Conservation (phyloP, 192 early-diverging fungal species). For the Backusella liffmaniae region DNA sequence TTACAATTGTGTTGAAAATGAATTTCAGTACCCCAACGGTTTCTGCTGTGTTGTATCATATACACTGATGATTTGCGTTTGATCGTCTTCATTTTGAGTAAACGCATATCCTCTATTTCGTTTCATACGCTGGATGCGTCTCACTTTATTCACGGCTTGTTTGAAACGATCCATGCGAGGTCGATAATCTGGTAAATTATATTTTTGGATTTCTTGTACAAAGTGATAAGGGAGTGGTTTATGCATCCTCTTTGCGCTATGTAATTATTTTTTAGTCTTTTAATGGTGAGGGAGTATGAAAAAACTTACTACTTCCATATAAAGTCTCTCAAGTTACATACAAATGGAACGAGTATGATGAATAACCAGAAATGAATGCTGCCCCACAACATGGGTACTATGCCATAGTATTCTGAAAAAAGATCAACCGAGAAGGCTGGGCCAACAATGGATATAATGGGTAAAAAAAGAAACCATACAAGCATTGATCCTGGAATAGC, state of each 20-base stretch:
- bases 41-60: slow-evolving; percentile 62
- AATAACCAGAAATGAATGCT: slow-evolving; percentile 85
- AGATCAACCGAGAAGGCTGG: slow-evolving; percentile 60
- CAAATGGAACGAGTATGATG: slow-evolving; percentile 80
- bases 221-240: slow-evolving; percentile 87
- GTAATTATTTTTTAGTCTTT: background rate
- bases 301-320: slow-evolving; percentile 91
- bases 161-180: slow-evolving; percentile 98
- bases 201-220: slow-evolving; percentile 99
- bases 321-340: slow-evolving; percentile 87
- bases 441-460: slow-evolving; percentile 72
- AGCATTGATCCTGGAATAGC: slow-evolving; percentile 89
- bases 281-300: background rate
- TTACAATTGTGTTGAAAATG: background rate
- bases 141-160: slow-evolving; percentile 98
- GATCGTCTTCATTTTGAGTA: slow-evolving; percentile 94
- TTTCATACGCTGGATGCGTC: slow-evolving; percentile 88
- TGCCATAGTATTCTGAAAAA: slow-evolving; percentile 75
- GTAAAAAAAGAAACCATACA: slow-evolving; percentile 87
- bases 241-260: slow-evolving; percentile 68
- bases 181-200: slow-evolving; percentile 97
- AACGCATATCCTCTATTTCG: slow-evolving; percentile 96
- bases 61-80: slow-evolving; percentile 63
- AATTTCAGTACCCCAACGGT: slow-evolving; percentile 44
- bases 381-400: slow-evolving; percentile 61